Evolutionary conservation across 441 rosid genomes (phyloP).

Genomic region (Capsella rubella): DNA sequence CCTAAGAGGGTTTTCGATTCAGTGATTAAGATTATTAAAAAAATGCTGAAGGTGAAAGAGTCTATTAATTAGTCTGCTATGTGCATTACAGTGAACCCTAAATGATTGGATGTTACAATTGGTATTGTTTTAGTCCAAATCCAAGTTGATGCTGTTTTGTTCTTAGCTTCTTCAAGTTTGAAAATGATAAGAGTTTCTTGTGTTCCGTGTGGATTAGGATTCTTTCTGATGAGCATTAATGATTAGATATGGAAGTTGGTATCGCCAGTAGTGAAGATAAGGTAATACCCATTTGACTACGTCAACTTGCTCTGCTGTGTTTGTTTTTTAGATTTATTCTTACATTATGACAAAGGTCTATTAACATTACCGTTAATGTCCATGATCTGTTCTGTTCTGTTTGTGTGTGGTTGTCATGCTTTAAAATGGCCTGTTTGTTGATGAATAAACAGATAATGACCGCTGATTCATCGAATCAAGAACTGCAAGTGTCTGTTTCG

Average conservation of each 20-base stretch:
- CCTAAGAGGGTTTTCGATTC: conserved; percentile 40
- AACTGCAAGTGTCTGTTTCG: conserved; percentile 77
- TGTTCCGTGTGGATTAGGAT: conserved; percentile 41
- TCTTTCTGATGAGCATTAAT: conserved; percentile 44
- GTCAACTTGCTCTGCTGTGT: conserved; percentile 29
- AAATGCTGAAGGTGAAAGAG: neutral
- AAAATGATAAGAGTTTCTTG: neutral
- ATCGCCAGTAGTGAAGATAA: conserved; percentile 55
- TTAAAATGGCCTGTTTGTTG: conserved; percentile 45
- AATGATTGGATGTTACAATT: neutral
- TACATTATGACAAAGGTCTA: neutral
- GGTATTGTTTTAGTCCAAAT: conserved; percentile 1
- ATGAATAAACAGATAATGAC: conserved; percentile 49
- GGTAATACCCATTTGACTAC: conserved; percentile 53
- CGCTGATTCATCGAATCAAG: conserved; percentile 56
- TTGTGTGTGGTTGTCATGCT: conserved; percentile 30
- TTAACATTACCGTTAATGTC: conserved; percentile 24
- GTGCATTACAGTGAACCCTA: neutral
- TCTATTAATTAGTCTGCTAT: conserved; percentile 9
- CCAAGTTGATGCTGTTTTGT: conserved; percentile 24
- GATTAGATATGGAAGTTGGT: conserved; percentile 62
- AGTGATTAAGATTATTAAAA: neutral
- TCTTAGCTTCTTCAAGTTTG: conserved; percentile 13
- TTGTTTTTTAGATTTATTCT: neutral
- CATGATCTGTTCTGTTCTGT: neutral